phyloP scores from a whole-genome alignment of 176 grass and related monocot species.

The Chrysopogon serrulatus region DNA sequence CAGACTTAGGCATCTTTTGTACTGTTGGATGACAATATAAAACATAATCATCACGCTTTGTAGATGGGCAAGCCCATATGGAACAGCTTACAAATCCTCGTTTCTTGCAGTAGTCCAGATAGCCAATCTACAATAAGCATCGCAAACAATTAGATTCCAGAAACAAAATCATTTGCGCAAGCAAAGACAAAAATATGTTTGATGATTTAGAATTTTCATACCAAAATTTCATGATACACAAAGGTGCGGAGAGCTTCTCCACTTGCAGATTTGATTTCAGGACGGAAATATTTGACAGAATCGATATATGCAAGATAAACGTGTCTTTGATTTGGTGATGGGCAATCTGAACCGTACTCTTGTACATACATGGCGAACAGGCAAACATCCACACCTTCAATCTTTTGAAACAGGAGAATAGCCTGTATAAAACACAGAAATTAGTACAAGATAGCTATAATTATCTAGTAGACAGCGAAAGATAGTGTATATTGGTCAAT shows the following conservation, averaged over 20 bases:
- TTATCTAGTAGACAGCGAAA: slow-evolving; percentile 1
- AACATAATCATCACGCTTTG: slow-evolving; percentile 93
- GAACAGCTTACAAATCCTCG: slow-evolving; percentile 88
- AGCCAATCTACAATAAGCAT: slow-evolving; percentile 62
- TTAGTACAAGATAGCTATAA: not conserved
- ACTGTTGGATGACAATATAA: slow-evolving; percentile 86
- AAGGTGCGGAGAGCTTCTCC: slow-evolving; percentile 88
- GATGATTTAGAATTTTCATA: slow-evolving; percentile 34
- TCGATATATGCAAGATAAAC: slow-evolving; percentile 96
- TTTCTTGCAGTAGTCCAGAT: slow-evolving; percentile 94
- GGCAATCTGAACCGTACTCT: slow-evolving; percentile 81
- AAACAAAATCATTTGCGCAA: slow-evolving; percentile 13
- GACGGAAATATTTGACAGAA: slow-evolving; percentile 93
- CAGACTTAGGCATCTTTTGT: slow-evolving; percentile 93
- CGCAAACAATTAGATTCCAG: not conserved
- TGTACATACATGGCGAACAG: slow-evolving; percentile 99
- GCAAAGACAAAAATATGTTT: slow-evolving; percentile 6
- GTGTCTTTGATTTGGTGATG: slow-evolving; percentile 75
- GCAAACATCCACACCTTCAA: slow-evolving; percentile 88
- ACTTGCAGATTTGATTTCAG: slow-evolving; percentile 78
- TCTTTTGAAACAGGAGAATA: slow-evolving; percentile 92
- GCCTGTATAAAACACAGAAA: slow-evolving; percentile 57
- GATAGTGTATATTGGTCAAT: not conserved
- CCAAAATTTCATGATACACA: slow-evolving; percentile 98
- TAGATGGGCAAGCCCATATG: slow-evolving; percentile 95